Evolutionary conservation across 2,329 filamentous ascomycete species (phyloP).

Genomic region (Pezicula radicicola): DNA sequence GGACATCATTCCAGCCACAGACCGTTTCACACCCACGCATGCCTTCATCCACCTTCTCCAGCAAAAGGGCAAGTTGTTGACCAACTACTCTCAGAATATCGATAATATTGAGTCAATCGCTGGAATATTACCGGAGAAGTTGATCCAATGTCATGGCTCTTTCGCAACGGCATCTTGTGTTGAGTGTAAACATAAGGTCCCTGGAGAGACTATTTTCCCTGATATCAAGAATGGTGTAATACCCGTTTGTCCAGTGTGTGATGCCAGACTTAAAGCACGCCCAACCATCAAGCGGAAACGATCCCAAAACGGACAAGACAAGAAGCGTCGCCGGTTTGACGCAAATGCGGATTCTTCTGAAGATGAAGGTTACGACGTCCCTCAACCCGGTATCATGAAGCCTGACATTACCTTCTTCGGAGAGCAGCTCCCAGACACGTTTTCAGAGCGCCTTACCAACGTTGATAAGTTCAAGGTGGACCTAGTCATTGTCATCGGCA

Average conservation of each 20-base stretch:
- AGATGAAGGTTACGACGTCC: constrained; percentile 60
- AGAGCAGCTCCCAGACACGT: constrained; percentile 80
- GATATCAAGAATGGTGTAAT: constrained; percentile 75
- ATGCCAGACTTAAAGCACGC: constrained; percentile 48
- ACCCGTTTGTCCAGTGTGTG: constrained; percentile 73
- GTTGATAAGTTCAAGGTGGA: constrained; percentile 80
- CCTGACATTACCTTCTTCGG: constrained; percentile 99
- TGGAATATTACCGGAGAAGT: constrained; percentile 74
- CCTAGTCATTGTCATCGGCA: constrained; percentile 93
- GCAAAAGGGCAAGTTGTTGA: constrained; percentile 82
- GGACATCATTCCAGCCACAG: constrained; percentile 79
- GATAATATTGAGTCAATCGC: constrained; percentile 91
- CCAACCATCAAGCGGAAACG: constrained; percentile 54
- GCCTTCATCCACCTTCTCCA: constrained; percentile 89
- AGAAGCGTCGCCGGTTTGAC: constrained; percentile 27
- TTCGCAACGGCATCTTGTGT: constrained; percentile 91
- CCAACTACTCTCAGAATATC: constrained; percentile 98
- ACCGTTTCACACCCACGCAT: constrained; percentile 87
- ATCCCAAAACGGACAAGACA: constrained; percentile 48
- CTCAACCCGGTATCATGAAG: constrained; percentile 80
- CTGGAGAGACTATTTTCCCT: constrained; percentile 74
- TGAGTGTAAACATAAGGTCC: constrained; percentile 71
- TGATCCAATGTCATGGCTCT: constrained; percentile 95
- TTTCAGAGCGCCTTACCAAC: constrained; percentile 76
- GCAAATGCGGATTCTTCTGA: constrained; percentile 36